A percentile compares a stretch with the other conserved stretches of the same genome.
Conservation (phyloP, 345 rosid genomes). For the Hypericum perforatum region DNA sequence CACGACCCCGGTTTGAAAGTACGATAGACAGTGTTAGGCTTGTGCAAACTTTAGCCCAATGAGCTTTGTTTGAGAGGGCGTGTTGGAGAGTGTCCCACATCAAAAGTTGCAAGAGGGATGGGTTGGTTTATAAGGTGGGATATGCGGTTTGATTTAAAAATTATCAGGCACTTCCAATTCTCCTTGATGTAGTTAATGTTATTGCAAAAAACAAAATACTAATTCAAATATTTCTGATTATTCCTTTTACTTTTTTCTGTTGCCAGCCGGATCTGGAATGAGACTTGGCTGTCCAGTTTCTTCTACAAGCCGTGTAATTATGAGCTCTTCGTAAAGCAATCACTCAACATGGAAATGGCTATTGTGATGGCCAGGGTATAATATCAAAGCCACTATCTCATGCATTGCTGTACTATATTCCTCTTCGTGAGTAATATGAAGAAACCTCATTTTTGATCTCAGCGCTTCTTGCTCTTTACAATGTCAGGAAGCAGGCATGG, state of each 20-base stretch:
- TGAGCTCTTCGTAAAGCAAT: conserved; percentile 92
- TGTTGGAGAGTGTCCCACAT: too few species aligned
- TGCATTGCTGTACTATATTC: neutral
- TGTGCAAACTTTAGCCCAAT: too few species aligned
- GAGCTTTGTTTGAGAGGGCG: too few species aligned
- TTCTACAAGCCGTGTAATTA: conserved; percentile 93
- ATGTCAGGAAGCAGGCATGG: conserved; percentile 66
- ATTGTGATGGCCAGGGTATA: conserved; percentile 91
- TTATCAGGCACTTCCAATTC: too few species aligned
- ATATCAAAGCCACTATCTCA: conserved; percentile 13
- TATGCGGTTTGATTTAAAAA: too few species aligned
- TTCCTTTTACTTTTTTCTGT: neutral
- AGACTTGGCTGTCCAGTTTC: conserved; percentile 89
- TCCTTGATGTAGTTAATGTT: too few species aligned
- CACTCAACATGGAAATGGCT: conserved; percentile 98
- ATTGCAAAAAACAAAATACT: too few species aligned
- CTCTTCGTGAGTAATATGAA: neutral
- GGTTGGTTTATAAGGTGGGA: too few species aligned
- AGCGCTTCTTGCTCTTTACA: neutral
- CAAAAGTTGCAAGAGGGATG: too few species aligned
- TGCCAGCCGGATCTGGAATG: conserved; percentile 88
- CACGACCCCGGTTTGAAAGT: too few species aligned
- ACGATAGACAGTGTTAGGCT: too few species aligned
- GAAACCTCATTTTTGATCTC: neutral
- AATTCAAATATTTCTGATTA: too few species aligned